These are phyloP conservation scores for Aureobasidium subglaciale DNA, from an alignment of 2,329 filamentous ascomycete species.

Conservation along the genomic window DNA sequence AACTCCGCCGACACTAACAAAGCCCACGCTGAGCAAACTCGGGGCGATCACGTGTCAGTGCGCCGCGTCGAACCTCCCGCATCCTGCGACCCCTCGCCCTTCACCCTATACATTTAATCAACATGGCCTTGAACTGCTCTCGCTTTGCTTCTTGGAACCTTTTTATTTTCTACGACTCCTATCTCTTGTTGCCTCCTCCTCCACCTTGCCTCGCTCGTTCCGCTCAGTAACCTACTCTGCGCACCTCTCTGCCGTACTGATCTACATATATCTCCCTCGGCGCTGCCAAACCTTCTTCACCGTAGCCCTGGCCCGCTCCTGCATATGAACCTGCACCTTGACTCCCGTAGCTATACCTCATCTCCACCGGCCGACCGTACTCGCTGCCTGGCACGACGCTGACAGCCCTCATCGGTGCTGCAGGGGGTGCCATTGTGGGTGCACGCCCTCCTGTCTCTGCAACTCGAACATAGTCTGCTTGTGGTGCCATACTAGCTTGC, in stretches of 20 bases:
- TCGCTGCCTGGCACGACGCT: conserved; percentile 34
- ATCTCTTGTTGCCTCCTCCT: background rate
- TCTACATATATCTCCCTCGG: conserved; percentile 34
- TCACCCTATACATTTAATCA: too few relatives aligned
- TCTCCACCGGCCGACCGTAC: conserved; percentile 9
- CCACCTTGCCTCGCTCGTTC: background rate
- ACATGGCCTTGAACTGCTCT: too few relatives aligned
- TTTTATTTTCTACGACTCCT: background rate
- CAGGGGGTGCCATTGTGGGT: conserved; percentile 13
- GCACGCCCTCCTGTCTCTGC: conserved; percentile 1
- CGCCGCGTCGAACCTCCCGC: background rate
- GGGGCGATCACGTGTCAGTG: background rate
- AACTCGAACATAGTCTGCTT: conserved; percentile 26
- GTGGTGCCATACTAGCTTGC: conserved; percentile 34
- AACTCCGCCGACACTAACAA: background rate
- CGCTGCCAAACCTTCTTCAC: conserved; percentile 5
- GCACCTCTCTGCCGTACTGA: conserved; percentile 30
- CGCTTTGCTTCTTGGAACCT: background rate
- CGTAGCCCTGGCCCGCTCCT: background rate
- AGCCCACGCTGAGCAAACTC: background rate
- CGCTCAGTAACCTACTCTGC: conserved; percentile 6
- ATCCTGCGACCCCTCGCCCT: too few relatives aligned
- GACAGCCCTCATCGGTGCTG: conserved; percentile 26
- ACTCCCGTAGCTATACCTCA: conserved; percentile 9
- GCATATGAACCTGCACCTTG: background rate